These are phyloP conservation scores for Dispira parvispora DNA, from an alignment of 192 early-diverging fungal genomes.

Conservation along the genomic window DNA sequence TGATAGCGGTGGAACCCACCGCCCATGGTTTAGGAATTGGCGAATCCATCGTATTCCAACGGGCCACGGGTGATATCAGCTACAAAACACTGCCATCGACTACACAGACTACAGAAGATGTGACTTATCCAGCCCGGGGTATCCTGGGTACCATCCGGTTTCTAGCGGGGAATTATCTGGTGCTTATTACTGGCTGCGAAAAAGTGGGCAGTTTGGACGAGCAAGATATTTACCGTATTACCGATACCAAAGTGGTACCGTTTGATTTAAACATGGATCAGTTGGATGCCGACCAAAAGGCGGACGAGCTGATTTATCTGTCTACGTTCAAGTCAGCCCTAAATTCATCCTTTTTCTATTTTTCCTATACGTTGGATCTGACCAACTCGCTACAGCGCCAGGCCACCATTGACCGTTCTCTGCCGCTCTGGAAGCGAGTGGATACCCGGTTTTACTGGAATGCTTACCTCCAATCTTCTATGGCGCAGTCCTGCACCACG, in stretches of 20 bases:
- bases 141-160: slow-evolving; percentile 7
- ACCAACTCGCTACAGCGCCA: slow-evolving; percentile 73
- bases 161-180: slow-evolving; percentile 18
- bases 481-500: slow-evolving; percentile 20
- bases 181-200: slow-evolving; percentile 25
- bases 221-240: slow-evolving; percentile 22
- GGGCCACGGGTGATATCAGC: not conserved
- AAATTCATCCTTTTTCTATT: slow-evolving; percentile 43
- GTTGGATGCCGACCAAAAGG: slow-evolving; percentile 16
- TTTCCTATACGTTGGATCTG: slow-evolving; percentile 75
- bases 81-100: not conserved
- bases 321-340: slow-evolving; percentile 37
- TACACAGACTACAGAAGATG: not conserved
- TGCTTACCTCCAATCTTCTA: slow-evolving; percentile 39
- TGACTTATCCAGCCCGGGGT: not conserved
- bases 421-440: slow-evolving; percentile 15
- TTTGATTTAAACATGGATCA: slow-evolving; percentile 15
- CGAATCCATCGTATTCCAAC: not conserved
- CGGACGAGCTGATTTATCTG: slow-evolving; percentile 48
- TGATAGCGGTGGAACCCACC: no score
- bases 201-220: slow-evolving; percentile 19
- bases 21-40: not conserved
- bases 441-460: slow-evolving; percentile 97
- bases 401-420: slow-evolving; percentile 14
- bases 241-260: slow-evolving; percentile 23